These are phyloP conservation scores for Vitis labrusca DNA, from an alignment of 164 flowering plant species.

Conservation along the genomic window DNA sequence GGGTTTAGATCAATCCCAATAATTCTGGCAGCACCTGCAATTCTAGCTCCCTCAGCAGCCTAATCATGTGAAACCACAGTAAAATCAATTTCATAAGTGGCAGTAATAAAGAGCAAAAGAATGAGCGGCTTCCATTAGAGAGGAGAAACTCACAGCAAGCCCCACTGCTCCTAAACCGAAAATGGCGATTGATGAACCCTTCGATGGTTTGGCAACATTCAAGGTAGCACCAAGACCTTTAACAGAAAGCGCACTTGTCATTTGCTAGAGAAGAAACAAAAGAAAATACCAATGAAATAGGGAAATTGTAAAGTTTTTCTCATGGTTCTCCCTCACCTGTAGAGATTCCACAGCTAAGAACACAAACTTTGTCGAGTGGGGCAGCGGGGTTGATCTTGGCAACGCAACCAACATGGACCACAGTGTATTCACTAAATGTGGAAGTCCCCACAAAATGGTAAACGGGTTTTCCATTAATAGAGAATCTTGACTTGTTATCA, in stretches of 20 bases:
- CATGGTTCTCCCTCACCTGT: constrained; percentile 12
- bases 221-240: constrained; percentile 65
- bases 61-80: constrained; percentile 3
- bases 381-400: constrained; percentile 22
- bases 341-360: constrained; percentile 29
- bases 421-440: constrained; percentile 26
- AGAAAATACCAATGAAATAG: no score
- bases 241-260: background rate
- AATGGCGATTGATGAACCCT: constrained; percentile 53
- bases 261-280: no score
- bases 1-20: constrained; percentile 37
- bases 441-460: constrained; percentile 25
- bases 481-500: constrained; percentile 19
- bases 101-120: no score
- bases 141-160: constrained; percentile 49
- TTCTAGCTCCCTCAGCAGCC: constrained; percentile 47
- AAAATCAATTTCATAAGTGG: no score
- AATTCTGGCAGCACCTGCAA: constrained; percentile 39
- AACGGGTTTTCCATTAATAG: constrained; percentile 21
- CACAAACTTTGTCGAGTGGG: constrained; percentile 24
- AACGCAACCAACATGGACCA: constrained; percentile 16
- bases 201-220: constrained; percentile 61
- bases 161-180: constrained; percentile 75
- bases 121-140: background rate
- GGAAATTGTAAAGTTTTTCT: no score